Evolutionary conservation across 1,284 basidiomycete species (phyloP).

Genomic region (Trametes hirsuta): DNA sequence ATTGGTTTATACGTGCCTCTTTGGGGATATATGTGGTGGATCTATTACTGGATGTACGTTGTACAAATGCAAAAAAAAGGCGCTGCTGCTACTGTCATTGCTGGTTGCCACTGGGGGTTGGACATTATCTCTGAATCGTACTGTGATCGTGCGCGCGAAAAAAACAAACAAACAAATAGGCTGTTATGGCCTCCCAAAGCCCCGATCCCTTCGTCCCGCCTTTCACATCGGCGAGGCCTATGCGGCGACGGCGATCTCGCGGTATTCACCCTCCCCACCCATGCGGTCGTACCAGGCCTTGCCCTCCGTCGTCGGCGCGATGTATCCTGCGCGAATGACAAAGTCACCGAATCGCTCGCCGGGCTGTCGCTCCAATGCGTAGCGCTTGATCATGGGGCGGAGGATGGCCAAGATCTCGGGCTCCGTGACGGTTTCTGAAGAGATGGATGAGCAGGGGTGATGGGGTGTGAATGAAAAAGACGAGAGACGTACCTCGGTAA

Average conservation of each 20-base stretch:
- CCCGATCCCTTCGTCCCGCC: too few species aligned
- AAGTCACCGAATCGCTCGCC: constrained; percentile 97
- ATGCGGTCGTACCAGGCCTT: constrained; percentile 82
- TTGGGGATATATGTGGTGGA: not conserved
- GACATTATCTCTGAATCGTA: too few species aligned
- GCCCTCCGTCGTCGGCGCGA: constrained; percentile 77
- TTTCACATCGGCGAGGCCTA: not conserved
- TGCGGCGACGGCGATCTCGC: constrained; percentile 32
- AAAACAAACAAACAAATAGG: too few species aligned
- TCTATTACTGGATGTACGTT: constrained; percentile 3
- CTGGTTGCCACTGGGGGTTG: constrained; percentile 5
- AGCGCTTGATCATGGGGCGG: constrained; percentile 90
- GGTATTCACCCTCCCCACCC: constrained; percentile 69
- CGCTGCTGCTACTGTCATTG: not conserved
- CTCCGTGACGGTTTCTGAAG: constrained; percentile 86
- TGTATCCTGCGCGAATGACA: constrained; percentile 87
- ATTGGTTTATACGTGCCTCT: not conserved
- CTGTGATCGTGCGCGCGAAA: too few species aligned
- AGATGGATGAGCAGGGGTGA: constrained; percentile 5
- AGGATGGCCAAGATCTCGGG: constrained; percentile 93
- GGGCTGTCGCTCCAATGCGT: constrained; percentile 86
- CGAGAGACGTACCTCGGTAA: constrained; percentile 62
- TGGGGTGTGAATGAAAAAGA: not conserved
- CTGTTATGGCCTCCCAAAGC: too few species aligned
- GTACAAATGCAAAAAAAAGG: constrained; percentile 7